Base-by-base conservation (phyloP, 2,329 filamentous ascomycete genomes). In the Fusarium clavum region DNA sequence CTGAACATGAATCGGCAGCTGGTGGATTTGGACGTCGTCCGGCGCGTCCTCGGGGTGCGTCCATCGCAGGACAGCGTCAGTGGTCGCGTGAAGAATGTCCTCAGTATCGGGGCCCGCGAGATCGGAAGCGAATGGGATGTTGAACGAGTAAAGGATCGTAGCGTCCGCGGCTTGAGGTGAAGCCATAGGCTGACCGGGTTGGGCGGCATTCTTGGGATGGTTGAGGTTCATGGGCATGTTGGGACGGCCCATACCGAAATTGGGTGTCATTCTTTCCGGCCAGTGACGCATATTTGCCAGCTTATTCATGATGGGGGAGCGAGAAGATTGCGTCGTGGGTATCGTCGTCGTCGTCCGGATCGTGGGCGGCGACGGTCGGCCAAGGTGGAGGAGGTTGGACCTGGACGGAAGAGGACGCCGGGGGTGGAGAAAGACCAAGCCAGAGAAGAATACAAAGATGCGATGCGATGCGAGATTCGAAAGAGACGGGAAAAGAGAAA, bases 41-140 rank as follows among this genome's bases (percentile, higher is more conserved):
- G 92, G 90, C 57, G 93, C 92, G 74, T 93, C 94, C 78, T 93
- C 92, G 69, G 95, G 92, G 81, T 97, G 95, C 53, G 94, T 96
- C 96, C 96, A 99, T 79, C 93, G 90, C 72, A 95, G 88, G 71
- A 97, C 90, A 65, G 95, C 94, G 74, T 94, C 92, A 61, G 90
- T 89, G 70, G 93, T 97, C 70, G 95, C 94, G 82, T 98, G 95
- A 66, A 98, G 88, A 76, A 99, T 93, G 81, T 98, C 94, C 81
- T 98, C 94, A 73, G 92, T 92, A 77, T 98, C 94, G 70, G 96
- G 96, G 34, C 96, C 96, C 69, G 93, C 89, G 67, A 99, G 90
- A 76, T 95, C 95, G 70, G 93, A 97, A 74, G 94, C 91, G 82
- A 98, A 98, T 66, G 96, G 96, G 51, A 99, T 92, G 79, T 98